Evolutionary conservation across 441 rosid genomes (phyloP).

Genomic region (Hura crepitans): DNA sequence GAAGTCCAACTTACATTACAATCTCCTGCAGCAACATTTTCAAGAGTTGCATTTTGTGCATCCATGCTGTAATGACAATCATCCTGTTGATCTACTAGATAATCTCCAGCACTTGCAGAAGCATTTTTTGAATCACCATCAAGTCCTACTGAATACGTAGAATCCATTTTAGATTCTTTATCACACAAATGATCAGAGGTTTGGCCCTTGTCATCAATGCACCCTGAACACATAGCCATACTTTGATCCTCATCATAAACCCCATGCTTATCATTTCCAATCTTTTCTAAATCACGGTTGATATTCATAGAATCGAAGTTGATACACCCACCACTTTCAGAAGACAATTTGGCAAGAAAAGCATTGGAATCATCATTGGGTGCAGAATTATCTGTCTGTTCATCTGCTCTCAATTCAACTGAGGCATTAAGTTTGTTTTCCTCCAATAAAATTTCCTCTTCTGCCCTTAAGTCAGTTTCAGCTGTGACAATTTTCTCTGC

Average conservation of each 20-base stretch:
- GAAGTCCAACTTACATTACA: slow-evolving; percentile 44
- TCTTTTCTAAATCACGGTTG: slow-evolving; percentile 36
- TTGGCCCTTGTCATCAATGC: slow-evolving; percentile 34
- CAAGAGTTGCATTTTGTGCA: slow-evolving; percentile 34
- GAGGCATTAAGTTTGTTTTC: slow-evolving; percentile 41
- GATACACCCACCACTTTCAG: slow-evolving; percentile 35
- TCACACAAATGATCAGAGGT: slow-evolving; percentile 23
- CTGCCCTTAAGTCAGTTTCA: slow-evolving; percentile 40
- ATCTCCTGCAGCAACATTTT: slow-evolving; percentile 32
- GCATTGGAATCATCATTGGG: slow-evolving; percentile 28
- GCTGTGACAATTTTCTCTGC: slow-evolving; percentile 27
- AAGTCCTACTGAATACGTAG: slow-evolving; percentile 24
- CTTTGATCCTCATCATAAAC: slow-evolving; percentile 31
- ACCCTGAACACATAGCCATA: slow-evolving; percentile 31
- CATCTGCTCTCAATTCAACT: slow-evolving; percentile 32
- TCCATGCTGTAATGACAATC: slow-evolving; percentile 36
- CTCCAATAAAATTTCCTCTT: slow-evolving; percentile 37
- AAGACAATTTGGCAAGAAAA: slow-evolving; percentile 27
- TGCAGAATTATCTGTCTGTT: slow-evolving; percentile 30
- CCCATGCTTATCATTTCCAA: slow-evolving; percentile 23
- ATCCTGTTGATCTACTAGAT: slow-evolving; percentile 32
- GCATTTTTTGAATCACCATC: slow-evolving; percentile 28
- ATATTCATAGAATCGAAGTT: slow-evolving; percentile 30
- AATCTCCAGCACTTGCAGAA: slow-evolving; percentile 31
- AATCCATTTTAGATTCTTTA: slow-evolving; percentile 35